Evolutionary conservation across 2,329 filamentous ascomycete genomes (phyloP), one percentile per base, ranked within the genome.

Genomic region (Pseudonectria buxi): DNA sequence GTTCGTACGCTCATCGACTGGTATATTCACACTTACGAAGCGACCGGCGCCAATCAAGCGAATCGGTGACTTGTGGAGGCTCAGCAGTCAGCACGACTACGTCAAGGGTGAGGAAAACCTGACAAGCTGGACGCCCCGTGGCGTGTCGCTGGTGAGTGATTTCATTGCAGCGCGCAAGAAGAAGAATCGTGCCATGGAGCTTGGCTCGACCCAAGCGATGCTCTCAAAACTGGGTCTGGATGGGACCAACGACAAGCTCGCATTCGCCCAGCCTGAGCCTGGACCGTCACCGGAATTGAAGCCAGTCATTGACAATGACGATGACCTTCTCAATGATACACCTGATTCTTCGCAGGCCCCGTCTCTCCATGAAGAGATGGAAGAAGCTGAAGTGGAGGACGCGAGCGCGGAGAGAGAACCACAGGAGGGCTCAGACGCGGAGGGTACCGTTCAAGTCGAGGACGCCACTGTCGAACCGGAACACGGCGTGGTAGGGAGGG

Each of bases 81-180:
- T 96, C 79, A 94, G 88, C 59, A 96, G 89, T 12, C 82, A 86
- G 40, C 84, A 94, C 52, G 87, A 94, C 58, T 96, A 95, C 55
- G 86, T 98, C 51, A 95, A 95, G 59, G 92, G 92, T 36, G 89
- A 98, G 62, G 92, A 98, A 59, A 74, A 81, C 32, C 69, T 98
- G 26, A 79, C 72, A 3, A 79, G 80, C 37, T 98, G 92, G 92
- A 79, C 81, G 7, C 90, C 92, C 2, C 77, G 92, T 28, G 88
- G 92, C 25, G 85, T 96, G 3, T 94, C 87, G 0, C 67, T 98
- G 1, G 82, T 98, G n/a, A 78, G 81, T 39, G 92, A 98, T 60
- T 95, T 83, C 52, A 82, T 95, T 36, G 63, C 72, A 10, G 75
- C 83, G 6, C 80, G 80, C 41, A 87, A 85, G 61, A 82, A 84